Conservation (phyloP, 1,139 yeast genomes). For the Lodderomyces metapsilosis region DNA sequence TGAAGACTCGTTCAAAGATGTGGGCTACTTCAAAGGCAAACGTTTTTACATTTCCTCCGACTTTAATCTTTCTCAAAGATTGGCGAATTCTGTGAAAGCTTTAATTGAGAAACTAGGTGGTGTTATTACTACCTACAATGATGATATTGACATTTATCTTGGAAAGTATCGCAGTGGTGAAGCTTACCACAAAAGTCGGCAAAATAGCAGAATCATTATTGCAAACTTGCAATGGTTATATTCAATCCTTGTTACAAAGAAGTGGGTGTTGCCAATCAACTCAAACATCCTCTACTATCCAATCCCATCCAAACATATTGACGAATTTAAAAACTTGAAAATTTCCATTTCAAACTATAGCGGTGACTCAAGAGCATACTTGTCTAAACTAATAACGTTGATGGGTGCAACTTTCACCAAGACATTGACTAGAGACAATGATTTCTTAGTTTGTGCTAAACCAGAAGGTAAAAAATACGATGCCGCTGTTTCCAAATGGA, state of each 20-base stretch:
- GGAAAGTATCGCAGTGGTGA: conserved; percentile 65
- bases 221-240: conserved; percentile 80
- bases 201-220: conserved; percentile 33
- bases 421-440: conserved; percentile 62
- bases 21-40: conserved; percentile 23
- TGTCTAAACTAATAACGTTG: conserved; percentile 60
- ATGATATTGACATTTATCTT: conserved; percentile 54
- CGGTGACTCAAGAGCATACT: conserved; percentile 77
- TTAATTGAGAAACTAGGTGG: conserved; percentile 38
- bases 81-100: conserved; percentile 23
- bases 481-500: conserved; percentile 67
- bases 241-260: conserved; percentile 53
- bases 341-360: conserved; percentile 78
- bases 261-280: conserved; percentile 57
- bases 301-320: conserved; percentile 50
- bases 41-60: conserved; percentile 32
- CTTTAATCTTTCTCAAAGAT: conserved; percentile 32
- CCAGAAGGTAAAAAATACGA: conserved; percentile 71
- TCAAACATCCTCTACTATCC: conserved; percentile 71
- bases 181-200: conserved; percentile 33
- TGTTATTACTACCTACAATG: conserved; percentile 19
- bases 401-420: conserved; percentile 80
- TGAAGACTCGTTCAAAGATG: conserved; percentile 3
- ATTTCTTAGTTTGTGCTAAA: conserved; percentile 69
- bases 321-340: conserved; percentile 49